Conservation (phyloP, 129 eudicot species). For the Centrapalus pauciflorus region DNA sequence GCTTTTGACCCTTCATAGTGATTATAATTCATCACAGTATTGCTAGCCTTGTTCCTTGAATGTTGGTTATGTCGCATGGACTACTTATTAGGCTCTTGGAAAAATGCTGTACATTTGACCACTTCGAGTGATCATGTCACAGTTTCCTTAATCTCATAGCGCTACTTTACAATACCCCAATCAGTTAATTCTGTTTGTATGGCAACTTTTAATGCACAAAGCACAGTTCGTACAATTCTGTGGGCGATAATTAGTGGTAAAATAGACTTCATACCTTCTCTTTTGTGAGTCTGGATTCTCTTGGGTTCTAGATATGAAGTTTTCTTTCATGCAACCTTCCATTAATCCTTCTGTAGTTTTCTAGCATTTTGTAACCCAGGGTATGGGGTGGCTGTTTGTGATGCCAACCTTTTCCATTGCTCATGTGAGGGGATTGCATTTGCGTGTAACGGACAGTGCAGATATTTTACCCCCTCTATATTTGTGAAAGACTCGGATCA, state of each 20-base stretch:
- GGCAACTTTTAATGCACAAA: not conserved
- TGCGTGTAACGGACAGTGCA: not conserved
- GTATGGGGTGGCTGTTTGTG: not conserved
- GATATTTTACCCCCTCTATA: not conserved
- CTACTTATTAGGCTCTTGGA: not conserved
- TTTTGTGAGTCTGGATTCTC: not conserved
- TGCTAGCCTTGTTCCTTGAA: not conserved
- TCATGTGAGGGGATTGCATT: not conserved
- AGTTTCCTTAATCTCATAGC: not conserved
- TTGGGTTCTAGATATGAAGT: not conserved
- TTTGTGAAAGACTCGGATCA: not conserved
- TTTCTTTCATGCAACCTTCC: not conserved
- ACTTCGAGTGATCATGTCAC: not conserved
- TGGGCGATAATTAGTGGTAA: not conserved
- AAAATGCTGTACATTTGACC: not conserved
- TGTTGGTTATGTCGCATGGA: not conserved
- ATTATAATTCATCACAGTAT: not conserved
- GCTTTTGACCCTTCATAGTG: not conserved
- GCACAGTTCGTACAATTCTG: not conserved
- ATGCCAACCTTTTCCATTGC: not conserved
- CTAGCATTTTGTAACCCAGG: not conserved
- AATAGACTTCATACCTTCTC: not conserved
- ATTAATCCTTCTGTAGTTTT: not conserved
- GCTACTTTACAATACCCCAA: not conserved
- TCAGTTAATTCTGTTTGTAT: not conserved